Percentiles rank a stretch among this genome's conserved stretches.
Evolutionary conservation across 768 basidiomycete species (phyloP).

Genomic region (Chalciporus pseudorubinellus): DNA sequence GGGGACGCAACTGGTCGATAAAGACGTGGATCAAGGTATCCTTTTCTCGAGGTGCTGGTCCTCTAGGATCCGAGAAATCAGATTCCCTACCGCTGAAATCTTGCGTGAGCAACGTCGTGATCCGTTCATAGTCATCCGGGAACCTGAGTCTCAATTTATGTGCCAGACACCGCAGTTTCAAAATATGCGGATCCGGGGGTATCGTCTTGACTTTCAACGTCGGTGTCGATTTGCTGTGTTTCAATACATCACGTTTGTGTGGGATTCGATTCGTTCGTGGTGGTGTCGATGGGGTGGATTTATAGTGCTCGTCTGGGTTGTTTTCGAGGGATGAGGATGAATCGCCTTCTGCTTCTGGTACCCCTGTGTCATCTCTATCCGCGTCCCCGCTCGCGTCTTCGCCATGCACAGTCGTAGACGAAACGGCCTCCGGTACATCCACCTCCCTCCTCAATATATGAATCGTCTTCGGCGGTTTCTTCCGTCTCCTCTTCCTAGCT

Average conservation of each 20-base stretch:
- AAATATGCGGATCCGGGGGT: constrained; percentile 45
- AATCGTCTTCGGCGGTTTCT: constrained; percentile 31
- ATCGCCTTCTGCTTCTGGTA: constrained; percentile 18
- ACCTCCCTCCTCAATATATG: constrained; percentile 27
- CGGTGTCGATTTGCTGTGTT: constrained; percentile 49
- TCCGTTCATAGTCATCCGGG: constrained; percentile 45
- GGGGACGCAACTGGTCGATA: constrained; percentile 42
- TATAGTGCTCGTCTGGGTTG: constrained; percentile 13
- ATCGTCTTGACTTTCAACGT: constrained; percentile 39
- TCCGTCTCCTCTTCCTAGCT: constrained; percentile 38
- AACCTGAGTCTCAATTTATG: constrained; percentile 55
- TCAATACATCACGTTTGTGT: constrained; percentile 27
- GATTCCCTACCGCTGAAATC: constrained; percentile 36
- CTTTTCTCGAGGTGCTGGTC: constrained; percentile 30
- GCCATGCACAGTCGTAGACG: constrained; percentile 21
- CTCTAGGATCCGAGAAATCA: constrained; percentile 35
- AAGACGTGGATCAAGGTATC: constrained; percentile 41
- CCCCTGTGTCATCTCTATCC: constrained; percentile 21
- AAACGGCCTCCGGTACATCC: constrained; percentile 20
- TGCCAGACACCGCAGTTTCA: constrained; percentile 53
- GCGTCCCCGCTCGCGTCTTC: constrained; percentile 28
- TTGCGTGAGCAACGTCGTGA: constrained; percentile 32
- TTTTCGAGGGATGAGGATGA: constrained; percentile 31
- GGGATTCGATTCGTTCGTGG: constrained; percentile 22
- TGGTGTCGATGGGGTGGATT: constrained; percentile 32